Evolutionary conservation across 2,329 filamentous ascomycete genomes (phyloP).

Genomic region (Botrytis byssoidea): DNA sequence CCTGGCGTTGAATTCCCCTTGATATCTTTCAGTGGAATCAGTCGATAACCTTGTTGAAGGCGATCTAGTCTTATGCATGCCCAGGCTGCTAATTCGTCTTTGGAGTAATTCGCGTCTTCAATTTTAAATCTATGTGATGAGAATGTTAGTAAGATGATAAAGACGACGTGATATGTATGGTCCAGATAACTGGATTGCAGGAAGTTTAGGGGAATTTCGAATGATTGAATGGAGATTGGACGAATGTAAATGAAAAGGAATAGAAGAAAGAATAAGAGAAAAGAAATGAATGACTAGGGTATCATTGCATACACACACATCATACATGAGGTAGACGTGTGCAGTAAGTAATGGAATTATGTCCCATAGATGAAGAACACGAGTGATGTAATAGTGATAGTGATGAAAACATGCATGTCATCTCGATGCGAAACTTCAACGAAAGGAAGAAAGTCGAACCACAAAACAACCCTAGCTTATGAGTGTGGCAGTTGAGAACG

Average conservation of each 20-base stretch:
- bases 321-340: background rate
- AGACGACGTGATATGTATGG: background rate
- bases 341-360: background rate
- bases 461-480: background rate
- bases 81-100: conserved; percentile 82
- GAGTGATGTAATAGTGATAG: background rate
- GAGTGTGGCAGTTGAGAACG: background rate
- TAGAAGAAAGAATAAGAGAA: background rate
- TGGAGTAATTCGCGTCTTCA: conserved; percentile 78
- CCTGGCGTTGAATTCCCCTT: conserved; percentile 66
- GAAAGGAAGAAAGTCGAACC: background rate
- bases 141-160: conserved; percentile 1
- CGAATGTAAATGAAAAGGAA: background rate
- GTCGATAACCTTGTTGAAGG: conserved; percentile 70
- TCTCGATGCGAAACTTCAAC: background rate
- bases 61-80: conserved; percentile 83
- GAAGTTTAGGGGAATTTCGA: background rate
- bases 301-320: conserved; percentile 1
- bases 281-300: background rate
- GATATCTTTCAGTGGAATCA: conserved; percentile 72
- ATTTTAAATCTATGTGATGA: conserved; percentile 63
- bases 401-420: background rate
- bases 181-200: background rate
- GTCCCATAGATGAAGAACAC: background rate
- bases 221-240: background rate